phyloP scores from a whole-genome alignment of 1,284 basidiomycete genomes.

The Malassezia pachydermatis region DNA sequence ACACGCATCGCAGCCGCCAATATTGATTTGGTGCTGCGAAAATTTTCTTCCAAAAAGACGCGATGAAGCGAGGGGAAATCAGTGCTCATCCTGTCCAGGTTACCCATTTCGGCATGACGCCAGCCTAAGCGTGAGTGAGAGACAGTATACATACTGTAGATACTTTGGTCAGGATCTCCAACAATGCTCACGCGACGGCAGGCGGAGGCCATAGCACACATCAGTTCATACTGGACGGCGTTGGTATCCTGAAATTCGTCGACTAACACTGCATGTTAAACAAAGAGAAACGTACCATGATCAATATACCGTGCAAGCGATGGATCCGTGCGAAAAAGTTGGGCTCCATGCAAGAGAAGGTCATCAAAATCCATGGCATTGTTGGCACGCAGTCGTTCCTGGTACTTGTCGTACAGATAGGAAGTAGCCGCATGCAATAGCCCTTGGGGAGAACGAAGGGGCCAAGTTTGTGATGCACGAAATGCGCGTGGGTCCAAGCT shows the following conservation, averaged over 20 bases:
- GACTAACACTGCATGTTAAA: constrained; percentile 58
- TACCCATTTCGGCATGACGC: constrained; percentile 59
- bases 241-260: constrained; percentile 93
- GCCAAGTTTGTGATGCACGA: neutral
- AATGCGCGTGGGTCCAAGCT: constrained; percentile 54
- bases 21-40: constrained; percentile 72
- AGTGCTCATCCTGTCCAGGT: constrained; percentile 35
- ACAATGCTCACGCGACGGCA: constrained; percentile 60
- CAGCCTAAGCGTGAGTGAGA: constrained; percentile 59
- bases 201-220: constrained; percentile 53
- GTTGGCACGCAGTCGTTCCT: constrained; percentile 56
- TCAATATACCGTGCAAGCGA: constrained; percentile 58
- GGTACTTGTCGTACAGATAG: constrained; percentile 62
- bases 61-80: constrained; percentile 50
- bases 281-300: constrained; percentile 51
- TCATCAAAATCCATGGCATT: constrained; percentile 86
- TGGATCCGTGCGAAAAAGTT: constrained; percentile 58
- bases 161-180: constrained; percentile 86
- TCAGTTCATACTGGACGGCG: constrained; percentile 70
- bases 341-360: constrained; percentile 60
- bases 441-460: neutral
- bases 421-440: constrained; percentile 22
- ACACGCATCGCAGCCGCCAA: constrained; percentile 66
- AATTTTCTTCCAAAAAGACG: constrained; percentile 75
- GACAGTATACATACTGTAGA: constrained; percentile 52